Conservation (phyloP, 2,329 filamentous ascomycete genomes). For the Albophoma yamanashiensis region DNA sequence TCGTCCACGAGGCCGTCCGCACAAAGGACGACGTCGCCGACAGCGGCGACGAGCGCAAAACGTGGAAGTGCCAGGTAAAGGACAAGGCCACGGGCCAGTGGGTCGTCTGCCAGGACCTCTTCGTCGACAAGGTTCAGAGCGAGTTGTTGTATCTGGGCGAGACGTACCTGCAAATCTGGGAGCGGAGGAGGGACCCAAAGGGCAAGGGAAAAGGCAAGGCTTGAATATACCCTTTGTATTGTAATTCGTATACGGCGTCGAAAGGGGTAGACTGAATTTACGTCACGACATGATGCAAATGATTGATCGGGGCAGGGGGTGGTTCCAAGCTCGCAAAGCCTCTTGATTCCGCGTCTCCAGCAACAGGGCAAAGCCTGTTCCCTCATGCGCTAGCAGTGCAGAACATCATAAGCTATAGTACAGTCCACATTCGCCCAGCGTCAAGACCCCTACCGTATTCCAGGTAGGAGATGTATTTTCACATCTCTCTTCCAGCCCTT, state of each 20-base stretch:
- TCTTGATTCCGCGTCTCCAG: not conserved
- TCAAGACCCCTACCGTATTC: not conserved
- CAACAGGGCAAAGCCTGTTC: not conserved
- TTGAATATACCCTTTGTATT: not conserved
- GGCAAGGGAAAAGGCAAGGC: constrained; percentile 22
- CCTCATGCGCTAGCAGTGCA: not conserved
- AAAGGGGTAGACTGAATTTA: not conserved
- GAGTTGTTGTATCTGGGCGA: constrained; percentile 90
- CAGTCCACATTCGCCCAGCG: not conserved
- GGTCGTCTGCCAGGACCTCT: constrained; percentile 90
- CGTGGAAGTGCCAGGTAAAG: constrained; percentile 86
- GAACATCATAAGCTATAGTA: constrained; percentile 2
- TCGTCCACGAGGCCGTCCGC: constrained; percentile 76
- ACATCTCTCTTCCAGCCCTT: not conserved
- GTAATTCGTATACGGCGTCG: not conserved
- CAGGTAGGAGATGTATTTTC: not conserved
- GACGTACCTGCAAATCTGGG: constrained; percentile 95
- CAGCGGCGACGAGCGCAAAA: constrained; percentile 75
- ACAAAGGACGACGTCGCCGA: constrained; percentile 78
- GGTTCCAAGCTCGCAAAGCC: not conserved
- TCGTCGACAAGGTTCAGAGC: constrained; percentile 77
- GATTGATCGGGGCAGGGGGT: not conserved
- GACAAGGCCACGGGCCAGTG: constrained; percentile 77
- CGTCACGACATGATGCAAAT: not conserved
- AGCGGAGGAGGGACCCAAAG: constrained; percentile 54